Percentiles rank a stretch among this genome's conserved stretches.
Conservation (phyloP, 176 grass and related monocot genomes). For the Ampelocalamus luodianensis region DNA sequence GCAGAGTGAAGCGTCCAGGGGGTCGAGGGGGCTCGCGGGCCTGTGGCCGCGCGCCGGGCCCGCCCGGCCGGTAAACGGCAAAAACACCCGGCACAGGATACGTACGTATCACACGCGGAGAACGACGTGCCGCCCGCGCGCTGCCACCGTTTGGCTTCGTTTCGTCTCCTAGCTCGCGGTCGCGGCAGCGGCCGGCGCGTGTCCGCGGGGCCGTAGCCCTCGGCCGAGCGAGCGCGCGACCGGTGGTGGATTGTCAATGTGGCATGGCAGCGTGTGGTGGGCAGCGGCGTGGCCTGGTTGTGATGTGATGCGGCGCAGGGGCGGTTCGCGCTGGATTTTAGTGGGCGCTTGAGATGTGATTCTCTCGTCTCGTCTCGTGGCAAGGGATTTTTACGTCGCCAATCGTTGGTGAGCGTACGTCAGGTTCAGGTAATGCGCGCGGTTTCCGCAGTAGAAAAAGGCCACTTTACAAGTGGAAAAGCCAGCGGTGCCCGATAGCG, state of each 20-base stretch:
- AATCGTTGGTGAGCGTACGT: too few species aligned
- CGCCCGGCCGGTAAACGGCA: not conserved
- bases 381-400: too few species aligned
- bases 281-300: too few species aligned
- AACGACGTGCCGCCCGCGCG: slow-evolving; percentile 24
- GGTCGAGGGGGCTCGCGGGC: not conserved
- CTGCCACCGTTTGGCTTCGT: not conserved
- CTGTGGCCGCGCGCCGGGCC: not conserved
- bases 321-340: too few species aligned
- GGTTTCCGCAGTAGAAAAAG: too few species aligned
- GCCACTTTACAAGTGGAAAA: slow-evolving; percentile 37
- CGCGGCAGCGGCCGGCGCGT: slow-evolving; percentile 13
- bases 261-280: too few species aligned
- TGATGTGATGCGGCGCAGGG: too few species aligned
- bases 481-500: slow-evolving; percentile 21
- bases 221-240: too few species aligned
- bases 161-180: not conserved
- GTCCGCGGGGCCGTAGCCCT: not conserved
- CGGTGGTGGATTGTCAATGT: too few species aligned
- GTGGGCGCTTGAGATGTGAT: too few species aligned
- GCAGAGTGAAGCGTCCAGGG: not conserved
- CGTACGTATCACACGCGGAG: not conserved
- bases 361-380: too few species aligned
- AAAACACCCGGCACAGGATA: not conserved
- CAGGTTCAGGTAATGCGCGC: too few species aligned